A percentile compares a stretch with the other conserved stretches of the same genome.
These are phyloP conservation scores for Persicaria tinctoria DNA, from an alignment of 148 eudicot genomes.

Conservation along the genomic window DNA sequence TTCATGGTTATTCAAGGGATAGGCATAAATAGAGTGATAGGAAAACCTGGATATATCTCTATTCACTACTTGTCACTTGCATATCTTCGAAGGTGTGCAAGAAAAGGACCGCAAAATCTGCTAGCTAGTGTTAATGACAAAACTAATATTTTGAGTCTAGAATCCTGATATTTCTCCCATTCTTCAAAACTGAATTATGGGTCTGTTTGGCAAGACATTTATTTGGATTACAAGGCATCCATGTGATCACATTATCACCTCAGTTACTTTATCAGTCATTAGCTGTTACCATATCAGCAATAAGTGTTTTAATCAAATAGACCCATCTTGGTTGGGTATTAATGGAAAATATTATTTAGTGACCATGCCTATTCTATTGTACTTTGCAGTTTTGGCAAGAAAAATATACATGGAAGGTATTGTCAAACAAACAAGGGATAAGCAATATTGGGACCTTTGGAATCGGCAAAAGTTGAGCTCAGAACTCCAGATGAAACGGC, in stretches of 20 bases:
- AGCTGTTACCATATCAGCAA: too few species aligned
- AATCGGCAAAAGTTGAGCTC: slow-evolving; percentile 71
- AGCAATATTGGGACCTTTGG: slow-evolving; percentile 80
- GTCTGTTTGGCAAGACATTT: background rate
- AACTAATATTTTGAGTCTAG: background rate
- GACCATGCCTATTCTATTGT: slow-evolving; percentile 11
- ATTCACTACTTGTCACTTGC: too few species aligned
- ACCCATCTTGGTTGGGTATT: background rate
- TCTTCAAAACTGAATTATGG: background rate
- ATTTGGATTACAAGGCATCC: too few species aligned
- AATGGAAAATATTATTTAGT: background rate
- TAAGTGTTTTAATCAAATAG: too few species aligned
- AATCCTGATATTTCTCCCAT: background rate
- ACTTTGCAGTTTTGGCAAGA: slow-evolving; percentile 59
- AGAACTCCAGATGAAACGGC: slow-evolving; percentile 76
- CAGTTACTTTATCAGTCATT: too few species aligned
- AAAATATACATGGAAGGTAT: slow-evolving; percentile 72
- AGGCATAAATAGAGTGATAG: too few species aligned
- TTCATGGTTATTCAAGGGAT: too few species aligned
- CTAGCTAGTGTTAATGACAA: background rate
- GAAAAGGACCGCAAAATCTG: background rate
- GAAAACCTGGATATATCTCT: too few species aligned
- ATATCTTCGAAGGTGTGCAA: too few species aligned
- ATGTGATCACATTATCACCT: too few species aligned
- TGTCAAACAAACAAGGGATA: slow-evolving; percentile 78